phyloP scores from a whole-genome alignment of 2,329 filamentous ascomycete genomes.

The Botrytis porri region DNA sequence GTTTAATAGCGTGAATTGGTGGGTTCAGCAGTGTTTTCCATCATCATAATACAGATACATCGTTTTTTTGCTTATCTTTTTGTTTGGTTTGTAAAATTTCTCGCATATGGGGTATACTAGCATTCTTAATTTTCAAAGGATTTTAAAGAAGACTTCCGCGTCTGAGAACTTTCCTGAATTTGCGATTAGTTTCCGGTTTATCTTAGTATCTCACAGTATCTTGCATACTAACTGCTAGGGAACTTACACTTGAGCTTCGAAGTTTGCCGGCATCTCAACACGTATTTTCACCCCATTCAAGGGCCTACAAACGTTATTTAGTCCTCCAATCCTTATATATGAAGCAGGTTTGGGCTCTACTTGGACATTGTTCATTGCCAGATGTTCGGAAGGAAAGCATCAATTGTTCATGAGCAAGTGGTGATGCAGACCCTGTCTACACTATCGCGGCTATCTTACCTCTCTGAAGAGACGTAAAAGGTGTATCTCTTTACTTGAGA shows the following conservation, averaged over 20 bases:
- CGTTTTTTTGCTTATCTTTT: neutral
- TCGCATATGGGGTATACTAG: too few relatives aligned
- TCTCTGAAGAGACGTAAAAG: neutral
- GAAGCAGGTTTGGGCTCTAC: neutral
- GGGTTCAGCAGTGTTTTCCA: neutral
- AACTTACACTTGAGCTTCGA: neutral
- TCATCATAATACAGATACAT: neutral
- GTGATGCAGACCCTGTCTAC: neutral
- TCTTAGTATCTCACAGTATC: neutral
- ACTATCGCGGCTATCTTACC: neutral
- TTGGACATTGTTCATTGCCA: neutral
- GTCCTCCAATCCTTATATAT: neutral
- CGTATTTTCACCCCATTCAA: neutral
- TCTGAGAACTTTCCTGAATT: neutral
- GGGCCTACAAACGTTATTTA: neutral
- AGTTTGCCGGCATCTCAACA: neutral
- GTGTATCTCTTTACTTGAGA: neutral
- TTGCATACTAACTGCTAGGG: neutral
- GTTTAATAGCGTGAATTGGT: neutral
- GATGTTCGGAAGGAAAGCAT: neutral
- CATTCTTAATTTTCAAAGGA: neutral
- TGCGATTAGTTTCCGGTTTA: neutral
- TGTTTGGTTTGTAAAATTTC: too few relatives aligned
- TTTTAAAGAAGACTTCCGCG: neutral
- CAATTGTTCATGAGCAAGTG: neutral